Evolutionary conservation across 108 stramenopile species (phyloP).

Genomic region (Aurantiochytrium sp.): DNA sequence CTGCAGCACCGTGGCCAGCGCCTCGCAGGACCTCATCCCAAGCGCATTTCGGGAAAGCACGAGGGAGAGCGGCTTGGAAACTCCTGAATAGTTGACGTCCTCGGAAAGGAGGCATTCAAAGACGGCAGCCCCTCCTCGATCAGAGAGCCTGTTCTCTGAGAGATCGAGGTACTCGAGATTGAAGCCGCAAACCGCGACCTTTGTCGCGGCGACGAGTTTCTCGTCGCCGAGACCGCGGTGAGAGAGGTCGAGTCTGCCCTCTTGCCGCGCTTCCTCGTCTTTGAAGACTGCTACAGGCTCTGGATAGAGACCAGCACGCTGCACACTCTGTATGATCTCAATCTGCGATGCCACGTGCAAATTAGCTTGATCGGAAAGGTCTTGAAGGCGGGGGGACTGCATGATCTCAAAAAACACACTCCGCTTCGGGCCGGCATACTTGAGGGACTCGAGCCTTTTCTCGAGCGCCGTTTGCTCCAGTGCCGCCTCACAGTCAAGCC

Average conservation of each 20-base stretch:
- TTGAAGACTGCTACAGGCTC: background rate
- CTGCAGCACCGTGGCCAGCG: background rate
- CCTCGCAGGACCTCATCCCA: background rate
- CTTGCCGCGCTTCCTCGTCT: background rate
- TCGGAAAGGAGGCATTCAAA: background rate
- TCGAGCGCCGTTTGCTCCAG: background rate
- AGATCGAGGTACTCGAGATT: background rate
- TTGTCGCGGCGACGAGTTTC: background rate
- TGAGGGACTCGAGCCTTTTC: background rate
- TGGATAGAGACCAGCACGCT: background rate
- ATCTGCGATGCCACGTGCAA: background rate
- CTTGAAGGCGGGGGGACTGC: background rate
- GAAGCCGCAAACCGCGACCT: background rate
- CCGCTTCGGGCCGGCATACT: background rate
- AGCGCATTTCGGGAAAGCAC: background rate
- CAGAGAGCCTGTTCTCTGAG: background rate
- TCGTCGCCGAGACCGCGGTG: background rate
- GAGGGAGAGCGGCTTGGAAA: background rate
- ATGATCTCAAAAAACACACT: background rate
- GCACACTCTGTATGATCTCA: background rate
- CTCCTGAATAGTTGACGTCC: background rate
- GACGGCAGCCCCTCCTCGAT: background rate
- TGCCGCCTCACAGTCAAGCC: no score
- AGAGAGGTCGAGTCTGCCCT: background rate
- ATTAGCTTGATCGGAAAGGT: background rate